Evolutionary conservation across 306 rosid genomes (phyloP), one percentile per base, ranked within the genome.

Genomic region (Begonia loranthoides): DNA sequence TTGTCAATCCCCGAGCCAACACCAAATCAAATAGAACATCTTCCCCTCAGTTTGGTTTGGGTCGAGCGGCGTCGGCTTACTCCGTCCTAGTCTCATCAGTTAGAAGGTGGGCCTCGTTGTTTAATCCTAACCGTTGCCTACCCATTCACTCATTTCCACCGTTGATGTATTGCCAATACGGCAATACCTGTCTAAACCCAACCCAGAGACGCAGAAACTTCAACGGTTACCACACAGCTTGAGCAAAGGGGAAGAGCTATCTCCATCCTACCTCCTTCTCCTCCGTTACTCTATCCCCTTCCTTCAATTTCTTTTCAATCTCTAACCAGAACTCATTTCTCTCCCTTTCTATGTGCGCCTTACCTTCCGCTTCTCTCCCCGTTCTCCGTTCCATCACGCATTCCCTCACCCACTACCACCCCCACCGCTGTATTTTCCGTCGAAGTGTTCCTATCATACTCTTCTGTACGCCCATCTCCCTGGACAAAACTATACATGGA

Each of bases 311-410:
- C 12, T 51, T 22, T 24, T 51, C 67, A 2, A 56, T 33, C 28
- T 16, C 49, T 15, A n/a, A 12, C 41, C 53, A 54, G 38, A 13
- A 19, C 52, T 28, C 16, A 16, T 10, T 34, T 49, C 16, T 36
- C 12, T 46, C 49, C 61, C 14, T 56, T 34, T 49, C 73, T 45
- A 54, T 55, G 62, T 64, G 51, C 56, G 12, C 69, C 53, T 63
- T 75, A 2, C 33, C 55, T 15, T 53, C 58, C 40, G 16, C 64
- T 10, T 17, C 66, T 24, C 41, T 45, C 55, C 7, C 61, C 56
- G 39, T 53, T 9, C 44, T 60, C 48, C 66, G 56, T 49, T 68
- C 75, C 56, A 51, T 64, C 60, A 9, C 63, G 39, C 56, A 54
- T 44, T 39, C 73, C 43, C 51, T 57, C 58, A 12, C 56, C 21